These are phyloP conservation scores for Tilletia setariae DNA, from an alignment of 1,284 basidiomycete genomes.

Conservation along the genomic window DNA sequence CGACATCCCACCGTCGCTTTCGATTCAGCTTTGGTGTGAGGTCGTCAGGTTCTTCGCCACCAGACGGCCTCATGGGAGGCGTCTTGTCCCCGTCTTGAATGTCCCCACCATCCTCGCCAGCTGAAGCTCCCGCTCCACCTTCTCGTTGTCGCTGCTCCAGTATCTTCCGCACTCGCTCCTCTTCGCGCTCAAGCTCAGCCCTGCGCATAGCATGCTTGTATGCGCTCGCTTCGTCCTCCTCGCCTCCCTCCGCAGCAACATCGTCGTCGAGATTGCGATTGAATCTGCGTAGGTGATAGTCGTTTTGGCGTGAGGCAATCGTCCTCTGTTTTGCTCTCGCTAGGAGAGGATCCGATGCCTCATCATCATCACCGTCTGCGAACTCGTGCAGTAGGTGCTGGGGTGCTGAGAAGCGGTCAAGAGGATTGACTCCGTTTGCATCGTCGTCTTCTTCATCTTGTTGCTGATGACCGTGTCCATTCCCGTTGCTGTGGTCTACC, in stretches of 20 bases:
- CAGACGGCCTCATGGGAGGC: conserved; percentile 31
- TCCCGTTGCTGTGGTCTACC: neutral
- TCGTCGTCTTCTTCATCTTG: conserved; percentile 34
- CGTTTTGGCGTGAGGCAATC: conserved; percentile 87
- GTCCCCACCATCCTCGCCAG: conserved; percentile 51
- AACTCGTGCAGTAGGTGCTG: conserved; percentile 95
- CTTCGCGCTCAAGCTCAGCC: conserved; percentile 87
- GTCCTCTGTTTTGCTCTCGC: conserved; percentile 87
- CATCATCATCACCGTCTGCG: conserved; percentile 75
- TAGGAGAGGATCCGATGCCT: conserved; percentile 85
- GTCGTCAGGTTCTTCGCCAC: conserved; percentile 42
- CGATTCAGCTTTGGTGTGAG: conserved; percentile 65
- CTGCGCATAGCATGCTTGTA: conserved; percentile 97
- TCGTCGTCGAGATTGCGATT: conserved; percentile 40
- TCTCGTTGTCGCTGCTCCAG: conserved; percentile 80
- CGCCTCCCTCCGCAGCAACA: conserved; percentile 57
- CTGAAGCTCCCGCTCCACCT: conserved; percentile 56
- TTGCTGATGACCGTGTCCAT: conserved; percentile 10
- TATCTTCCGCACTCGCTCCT: conserved; percentile 74
- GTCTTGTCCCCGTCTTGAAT: conserved; percentile 33
- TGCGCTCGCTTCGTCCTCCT: conserved; percentile 70
- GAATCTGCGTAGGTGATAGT: conserved; percentile 93
- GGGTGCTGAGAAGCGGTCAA: conserved; percentile 67
- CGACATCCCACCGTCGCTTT: conserved; percentile 82
- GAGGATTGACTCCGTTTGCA: conserved; percentile 38